phyloP scores from a whole-genome alignment of 2,329 filamentous ascomycete species.

The Albophoma yamanashiensis region DNA sequence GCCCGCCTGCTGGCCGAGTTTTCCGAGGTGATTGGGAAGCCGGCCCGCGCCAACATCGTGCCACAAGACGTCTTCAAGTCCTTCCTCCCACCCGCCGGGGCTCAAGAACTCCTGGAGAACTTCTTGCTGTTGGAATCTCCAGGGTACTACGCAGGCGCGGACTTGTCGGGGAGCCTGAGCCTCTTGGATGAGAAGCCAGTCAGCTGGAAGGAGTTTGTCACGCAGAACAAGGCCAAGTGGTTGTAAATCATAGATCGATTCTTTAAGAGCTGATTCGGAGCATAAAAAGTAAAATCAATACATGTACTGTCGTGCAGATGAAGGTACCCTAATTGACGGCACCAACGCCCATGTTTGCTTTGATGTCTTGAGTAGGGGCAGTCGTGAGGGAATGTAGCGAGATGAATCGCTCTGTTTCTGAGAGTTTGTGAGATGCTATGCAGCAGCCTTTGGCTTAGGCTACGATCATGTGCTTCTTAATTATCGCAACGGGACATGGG shows the following conservation, averaged over 20 bases:
- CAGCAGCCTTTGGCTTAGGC: too few relatives aligned
- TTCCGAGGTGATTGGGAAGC: conserved; percentile 21
- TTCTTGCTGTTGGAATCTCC: conserved; percentile 28
- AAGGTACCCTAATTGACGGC: too few relatives aligned
- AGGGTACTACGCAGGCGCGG: conserved; percentile 27
- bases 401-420: too few relatives aligned
- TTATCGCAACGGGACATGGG: too few relatives aligned
- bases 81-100: conserved; percentile 15
- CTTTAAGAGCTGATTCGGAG: too few relatives aligned
- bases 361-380: too few relatives aligned
- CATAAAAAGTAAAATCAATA: too few relatives aligned
- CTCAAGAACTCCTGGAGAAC: conserved; percentile 29
- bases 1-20: conserved; percentile 21
- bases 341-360: too few relatives aligned
- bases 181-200: conserved; percentile 25
- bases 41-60: conserved; percentile 17
- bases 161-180: conserved; percentile 18
- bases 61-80: conserved; percentile 23
- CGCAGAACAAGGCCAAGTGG: conserved; percentile 19
- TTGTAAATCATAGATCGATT: background rate
- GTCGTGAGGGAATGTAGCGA: too few relatives aligned
- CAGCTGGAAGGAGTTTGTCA: conserved; percentile 26
- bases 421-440: too few relatives aligned
- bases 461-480: too few relatives aligned
- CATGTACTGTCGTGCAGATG: too few relatives aligned